Conservation (phyloP, 2,329 filamentous ascomycete species). For the Verticillium dahliae region DNA sequence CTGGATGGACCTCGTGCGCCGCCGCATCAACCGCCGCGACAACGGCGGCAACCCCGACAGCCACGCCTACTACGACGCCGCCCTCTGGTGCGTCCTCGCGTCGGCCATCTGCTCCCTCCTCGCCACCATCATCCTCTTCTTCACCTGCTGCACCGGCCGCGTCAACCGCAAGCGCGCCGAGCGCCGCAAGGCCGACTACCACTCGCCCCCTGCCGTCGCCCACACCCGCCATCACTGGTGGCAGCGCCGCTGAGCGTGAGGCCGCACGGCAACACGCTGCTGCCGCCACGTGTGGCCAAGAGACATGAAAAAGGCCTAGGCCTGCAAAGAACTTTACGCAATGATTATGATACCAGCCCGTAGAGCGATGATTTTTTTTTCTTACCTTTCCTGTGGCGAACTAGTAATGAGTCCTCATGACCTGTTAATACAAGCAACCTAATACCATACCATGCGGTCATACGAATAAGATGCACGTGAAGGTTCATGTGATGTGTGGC, state of each 20-base stretch:
- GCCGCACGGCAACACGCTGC: not conserved
- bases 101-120: slow-evolving; percentile 48
- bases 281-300: too few relatives aligned
- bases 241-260: slow-evolving; percentile 5
- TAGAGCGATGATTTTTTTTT: not conserved
- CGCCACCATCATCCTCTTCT: slow-evolving; percentile 50
- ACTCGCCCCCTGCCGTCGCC: slow-evolving; percentile 11
- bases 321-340: not conserved
- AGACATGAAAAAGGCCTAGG: not conserved
- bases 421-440: not conserved
- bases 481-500: too few relatives aligned
- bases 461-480: too few relatives aligned
- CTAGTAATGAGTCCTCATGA: not conserved
- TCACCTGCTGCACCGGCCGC: slow-evolving; percentile 54
- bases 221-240: slow-evolving; percentile 10
- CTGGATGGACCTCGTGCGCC: slow-evolving; percentile 45
- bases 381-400: too few relatives aligned
- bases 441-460: not conserved
- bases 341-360: not conserved
- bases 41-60: slow-evolving; percentile 23
- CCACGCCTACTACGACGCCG: slow-evolving; percentile 49
- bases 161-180: slow-evolving; percentile 25
- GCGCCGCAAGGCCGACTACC: slow-evolving; percentile 18
- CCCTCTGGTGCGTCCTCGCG: slow-evolving; percentile 53
- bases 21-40: slow-evolving; percentile 41